Conservation (phyloP, 257 asterid genomes). For the Scutellaria galericulata region DNA sequence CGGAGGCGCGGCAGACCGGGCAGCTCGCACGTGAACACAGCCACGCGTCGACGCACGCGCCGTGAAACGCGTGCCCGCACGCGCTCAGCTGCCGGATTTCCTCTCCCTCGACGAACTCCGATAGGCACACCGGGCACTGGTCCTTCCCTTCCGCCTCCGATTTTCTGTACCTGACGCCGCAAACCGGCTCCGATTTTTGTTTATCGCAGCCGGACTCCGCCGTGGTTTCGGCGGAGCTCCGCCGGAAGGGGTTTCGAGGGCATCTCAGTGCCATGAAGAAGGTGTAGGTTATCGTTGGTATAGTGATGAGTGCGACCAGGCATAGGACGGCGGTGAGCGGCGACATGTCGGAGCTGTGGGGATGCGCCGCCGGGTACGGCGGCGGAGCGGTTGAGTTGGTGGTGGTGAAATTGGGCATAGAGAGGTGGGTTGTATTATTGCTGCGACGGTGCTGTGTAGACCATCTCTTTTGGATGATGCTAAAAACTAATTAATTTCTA, state of each 20-base stretch:
- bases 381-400: constrained; percentile 36
- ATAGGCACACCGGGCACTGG: constrained; percentile 70
- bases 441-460: no score
- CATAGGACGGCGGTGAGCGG: constrained; percentile 43
- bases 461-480: no score
- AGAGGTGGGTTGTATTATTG: neutral
- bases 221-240: constrained; percentile 26
- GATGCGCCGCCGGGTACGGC: constrained; percentile 35
- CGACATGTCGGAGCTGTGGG: constrained; percentile 41
- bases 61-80: constrained; percentile 65
- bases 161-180: constrained; percentile 40
- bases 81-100: constrained; percentile 51
- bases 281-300: constrained; percentile 52
- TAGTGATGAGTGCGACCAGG: constrained; percentile 45
- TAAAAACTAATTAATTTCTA: no score
- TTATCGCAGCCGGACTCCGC: neutral
- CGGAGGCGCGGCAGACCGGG: constrained; percentile 73
- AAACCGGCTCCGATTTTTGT: constrained; percentile 32
- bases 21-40: constrained; percentile 57
- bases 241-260: constrained; percentile 38
- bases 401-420: constrained; percentile 40
- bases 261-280: constrained; percentile 48
- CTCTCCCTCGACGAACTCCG: constrained; percentile 64
- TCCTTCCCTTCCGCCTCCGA: constrained; percentile 36
- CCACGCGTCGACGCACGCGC: constrained; percentile 71